Conservation (phyloP, 306 rosid species). For the Medicago truncatula region DNA sequence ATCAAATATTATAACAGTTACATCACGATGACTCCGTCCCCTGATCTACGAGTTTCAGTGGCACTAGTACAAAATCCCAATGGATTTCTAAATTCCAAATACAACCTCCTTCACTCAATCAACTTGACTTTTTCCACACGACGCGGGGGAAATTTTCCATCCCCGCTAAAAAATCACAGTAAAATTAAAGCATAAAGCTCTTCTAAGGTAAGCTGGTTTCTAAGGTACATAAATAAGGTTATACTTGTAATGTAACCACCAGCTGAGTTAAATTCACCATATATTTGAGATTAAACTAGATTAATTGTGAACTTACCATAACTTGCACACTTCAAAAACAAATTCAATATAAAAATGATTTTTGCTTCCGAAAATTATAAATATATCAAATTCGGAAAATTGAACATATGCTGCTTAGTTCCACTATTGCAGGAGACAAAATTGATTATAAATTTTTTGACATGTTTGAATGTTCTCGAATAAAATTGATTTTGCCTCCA, state of each 20-base stretch:
- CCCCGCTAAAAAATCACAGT: background rate
- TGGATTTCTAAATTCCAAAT: slow-evolving; percentile 10
- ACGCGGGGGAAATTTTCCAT: slow-evolving; percentile 9
- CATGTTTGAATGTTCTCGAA: too few species aligned
- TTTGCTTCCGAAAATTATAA: background rate
- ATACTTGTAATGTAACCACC: background rate
- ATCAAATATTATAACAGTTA: background rate
- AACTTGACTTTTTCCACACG: slow-evolving; percentile 13
- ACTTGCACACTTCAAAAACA: background rate
- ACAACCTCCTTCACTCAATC: slow-evolving; percentile 21
- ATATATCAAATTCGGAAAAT: slow-evolving; percentile 34
- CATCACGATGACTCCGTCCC: slow-evolving; percentile 5
- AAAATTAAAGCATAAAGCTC: slow-evolving; percentile 3
- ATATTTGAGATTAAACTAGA: background rate
- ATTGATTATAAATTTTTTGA: too few species aligned
- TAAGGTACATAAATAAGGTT: background rate
- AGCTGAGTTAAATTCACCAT: background rate
- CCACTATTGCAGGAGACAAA: too few species aligned
- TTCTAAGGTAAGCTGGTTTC: background rate
- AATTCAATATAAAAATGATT: background rate
- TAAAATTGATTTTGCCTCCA: background rate
- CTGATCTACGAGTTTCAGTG: slow-evolving; percentile 28
- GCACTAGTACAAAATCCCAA: slow-evolving; percentile 16
- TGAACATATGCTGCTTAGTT: background rate
- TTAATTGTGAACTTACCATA: background rate